These are phyloP conservation scores for Fraxinus quadrangulata DNA, from an alignment of 257 asterid species.

Conservation along the genomic window DNA sequence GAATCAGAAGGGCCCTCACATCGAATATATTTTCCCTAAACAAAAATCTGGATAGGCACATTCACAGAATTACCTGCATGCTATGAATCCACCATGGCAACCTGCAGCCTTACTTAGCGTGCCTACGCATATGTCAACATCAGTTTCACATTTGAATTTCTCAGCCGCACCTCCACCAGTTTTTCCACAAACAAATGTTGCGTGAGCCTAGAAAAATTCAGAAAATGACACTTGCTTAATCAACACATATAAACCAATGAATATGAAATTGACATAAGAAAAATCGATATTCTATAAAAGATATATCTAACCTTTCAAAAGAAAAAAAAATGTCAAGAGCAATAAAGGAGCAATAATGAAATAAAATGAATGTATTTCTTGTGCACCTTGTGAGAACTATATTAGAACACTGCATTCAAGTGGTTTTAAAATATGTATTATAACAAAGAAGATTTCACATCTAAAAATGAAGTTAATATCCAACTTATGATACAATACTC, in stretches of 20 bases:
- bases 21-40: not conserved
- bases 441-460: conserved; percentile 2
- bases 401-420: not conserved
- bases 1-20: not conserved
- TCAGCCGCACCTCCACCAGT: conserved; percentile 96
- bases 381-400: not conserved
- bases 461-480: conserved; percentile 8
- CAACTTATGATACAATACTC: conserved; percentile 4
- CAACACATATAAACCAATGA: not conserved
- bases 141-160: conserved; percentile 72
- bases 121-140: conserved; percentile 87
- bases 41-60: not conserved
- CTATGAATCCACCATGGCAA: conserved; percentile 97
- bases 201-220: conserved; percentile 70
- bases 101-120: conserved; percentile 98
- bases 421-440: not conserved
- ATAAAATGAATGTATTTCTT: not conserved
- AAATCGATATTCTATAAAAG: too few relatives aligned
- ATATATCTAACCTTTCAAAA: not conserved
- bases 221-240: conserved; percentile 24
- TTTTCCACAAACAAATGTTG: conserved; percentile 88
- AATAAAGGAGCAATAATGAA: conserved; percentile 18
- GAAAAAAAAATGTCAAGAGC: not conserved
- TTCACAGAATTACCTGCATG: conserved; percentile 67
- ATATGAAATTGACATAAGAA: not conserved